Evolutionary conservation across 345 rosid genomes (phyloP).

Genomic region (Melaleuca quinquenervia): DNA sequence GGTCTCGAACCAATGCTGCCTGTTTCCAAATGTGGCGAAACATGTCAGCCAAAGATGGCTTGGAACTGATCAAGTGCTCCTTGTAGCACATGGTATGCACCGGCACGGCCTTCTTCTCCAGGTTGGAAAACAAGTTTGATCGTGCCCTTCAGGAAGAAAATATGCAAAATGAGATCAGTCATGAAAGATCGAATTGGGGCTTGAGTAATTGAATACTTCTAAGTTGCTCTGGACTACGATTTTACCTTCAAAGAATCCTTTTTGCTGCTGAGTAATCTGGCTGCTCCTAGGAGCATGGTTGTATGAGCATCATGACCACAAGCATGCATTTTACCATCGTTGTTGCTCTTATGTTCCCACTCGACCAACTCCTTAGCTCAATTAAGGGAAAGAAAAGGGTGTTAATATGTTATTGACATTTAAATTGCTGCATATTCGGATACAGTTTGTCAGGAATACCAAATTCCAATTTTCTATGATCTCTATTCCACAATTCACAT

Average conservation of each 20-base stretch:
- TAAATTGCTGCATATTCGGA: background rate
- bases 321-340: slow-evolving; percentile 48
- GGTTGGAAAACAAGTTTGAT: slow-evolving; percentile 58
- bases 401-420: background rate
- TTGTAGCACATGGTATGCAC: slow-evolving; percentile 46
- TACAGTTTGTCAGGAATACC: background rate
- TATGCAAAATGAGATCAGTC: background rate
- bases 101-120: slow-evolving; percentile 40
- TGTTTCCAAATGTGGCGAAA: slow-evolving; percentile 19
- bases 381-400: background rate
- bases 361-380: slow-evolving; percentile 30
- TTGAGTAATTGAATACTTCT: background rate
- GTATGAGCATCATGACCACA: slow-evolving; percentile 51
- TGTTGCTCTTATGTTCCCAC: slow-evolving; percentile 35
- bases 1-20: slow-evolving; percentile 40
- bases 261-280: slow-evolving; percentile 24
- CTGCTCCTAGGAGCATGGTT: slow-evolving; percentile 46
- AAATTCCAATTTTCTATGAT: too few relatives aligned
- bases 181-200: background rate
- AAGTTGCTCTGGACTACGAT: background rate
- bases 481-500: too few relatives aligned
- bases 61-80: slow-evolving; percentile 36
- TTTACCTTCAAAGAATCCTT: slow-evolving; percentile 22
- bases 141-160: slow-evolving; percentile 18
- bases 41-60: slow-evolving; percentile 41